A percentile compares a stretch with the other conserved stretches of the same genome.
These are phyloP conservation scores for Colletotrichum filicis DNA, from an alignment of 2,329 filamentous ascomycete species.

Conservation along the genomic window DNA sequence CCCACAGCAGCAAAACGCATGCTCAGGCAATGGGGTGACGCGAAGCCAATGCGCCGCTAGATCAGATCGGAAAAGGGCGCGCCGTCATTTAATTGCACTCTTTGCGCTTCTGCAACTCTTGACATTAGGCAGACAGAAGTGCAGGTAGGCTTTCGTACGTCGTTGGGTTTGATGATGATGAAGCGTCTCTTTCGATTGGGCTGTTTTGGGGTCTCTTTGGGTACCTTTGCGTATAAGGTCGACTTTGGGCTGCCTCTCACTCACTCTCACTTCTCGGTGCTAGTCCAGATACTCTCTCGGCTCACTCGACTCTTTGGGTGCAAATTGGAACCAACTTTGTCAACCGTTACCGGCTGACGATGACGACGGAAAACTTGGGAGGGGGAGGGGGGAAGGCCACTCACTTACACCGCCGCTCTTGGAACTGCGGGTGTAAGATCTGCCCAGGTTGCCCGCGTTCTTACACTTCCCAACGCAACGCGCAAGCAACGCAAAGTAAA, in stretches of 20 bases:
- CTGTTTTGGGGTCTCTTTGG: slow-evolving; percentile 5
- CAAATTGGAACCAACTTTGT: background rate
- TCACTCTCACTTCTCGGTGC: background rate
- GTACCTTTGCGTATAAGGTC: slow-evolving; percentile 30
- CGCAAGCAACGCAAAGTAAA: background rate
- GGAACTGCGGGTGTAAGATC: slow-evolving; percentile 16
- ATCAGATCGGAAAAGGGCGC: slow-evolving; percentile 26
- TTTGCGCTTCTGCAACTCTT: background rate
- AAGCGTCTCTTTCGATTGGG: slow-evolving; percentile 20
- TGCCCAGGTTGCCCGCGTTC: background rate
- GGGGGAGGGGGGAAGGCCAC: slow-evolving; percentile 3
- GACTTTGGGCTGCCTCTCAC: slow-evolving; percentile 22
- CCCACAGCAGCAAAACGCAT: background rate
- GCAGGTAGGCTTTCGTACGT: background rate
- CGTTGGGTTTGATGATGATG: slow-evolving; percentile 10
- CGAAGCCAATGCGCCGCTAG: slow-evolving; percentile 33
- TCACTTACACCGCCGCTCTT: slow-evolving; percentile 33
- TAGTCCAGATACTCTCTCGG: background rate
- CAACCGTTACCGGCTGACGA: slow-evolving; percentile 31
- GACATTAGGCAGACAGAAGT: slow-evolving; percentile 7
- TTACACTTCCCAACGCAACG: background rate
- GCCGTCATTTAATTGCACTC: background rate
- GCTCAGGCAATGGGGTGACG: slow-evolving; percentile 24
- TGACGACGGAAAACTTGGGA: slow-evolving; percentile 16
- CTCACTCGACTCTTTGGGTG: background rate